Evolutionary conservation across 805 yeast species (phyloP).

Genomic region (Henningerozyma blattae): DNA sequence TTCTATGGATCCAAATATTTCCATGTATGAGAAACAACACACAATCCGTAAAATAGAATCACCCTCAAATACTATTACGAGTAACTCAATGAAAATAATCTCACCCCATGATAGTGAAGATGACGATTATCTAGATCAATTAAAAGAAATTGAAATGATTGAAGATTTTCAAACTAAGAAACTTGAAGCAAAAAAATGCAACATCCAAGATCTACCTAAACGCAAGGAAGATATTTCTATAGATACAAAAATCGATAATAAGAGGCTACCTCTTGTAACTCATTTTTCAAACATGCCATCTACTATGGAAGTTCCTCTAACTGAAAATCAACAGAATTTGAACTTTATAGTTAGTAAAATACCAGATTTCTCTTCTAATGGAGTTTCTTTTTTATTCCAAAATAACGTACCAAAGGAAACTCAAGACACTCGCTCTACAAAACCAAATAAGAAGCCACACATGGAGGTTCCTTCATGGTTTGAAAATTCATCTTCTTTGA

Average conservation of each 20-base stretch:
- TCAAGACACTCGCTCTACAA: neutral
- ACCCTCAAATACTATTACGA: no score
- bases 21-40: no score
- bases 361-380: slow-evolving; percentile 5
- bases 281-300: no score
- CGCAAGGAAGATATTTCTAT: no score
- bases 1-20: no score
- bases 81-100: no score
- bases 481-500: slow-evolving; percentile 2
- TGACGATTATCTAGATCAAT: slow-evolving; percentile 15
- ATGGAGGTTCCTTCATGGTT: slow-evolving; percentile 25
- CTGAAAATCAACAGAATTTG: slow-evolving; percentile 15
- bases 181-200: neutral
- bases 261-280: no score
- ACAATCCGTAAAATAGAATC: no score
- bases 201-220: no score
- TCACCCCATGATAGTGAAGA: slow-evolving; percentile 13
- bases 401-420: slow-evolving; percentile 1
- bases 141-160: slow-evolving; percentile 25
- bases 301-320: neutral
- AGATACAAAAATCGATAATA: no score
- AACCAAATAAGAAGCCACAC: slow-evolving; percentile 4
- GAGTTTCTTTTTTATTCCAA: slow-evolving; percentile 13
- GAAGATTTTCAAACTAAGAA: slow-evolving; percentile 26
- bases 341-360: slow-evolving; percentile 13